Evolutionary conservation across 1,284 basidiomycete species (phyloP), one percentile per base, ranked within the genome.

Genomic region (Puccinia triticina): DNA sequence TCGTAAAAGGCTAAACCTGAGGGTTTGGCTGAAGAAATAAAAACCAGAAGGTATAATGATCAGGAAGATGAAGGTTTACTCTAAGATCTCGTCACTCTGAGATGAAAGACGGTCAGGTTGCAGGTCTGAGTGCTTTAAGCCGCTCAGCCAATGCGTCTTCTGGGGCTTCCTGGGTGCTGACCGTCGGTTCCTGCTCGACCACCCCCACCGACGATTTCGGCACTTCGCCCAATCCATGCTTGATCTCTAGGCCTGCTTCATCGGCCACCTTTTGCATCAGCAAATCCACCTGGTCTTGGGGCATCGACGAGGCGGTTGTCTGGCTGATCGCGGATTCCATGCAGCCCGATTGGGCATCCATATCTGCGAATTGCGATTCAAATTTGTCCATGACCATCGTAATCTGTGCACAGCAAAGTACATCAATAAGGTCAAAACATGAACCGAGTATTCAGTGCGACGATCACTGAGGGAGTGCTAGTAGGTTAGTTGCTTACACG

Each of bases 361-460:
- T 91, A 88, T 99, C 97, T 83, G 94, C 90, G 88, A 99, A 98
- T 86, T 99, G 96, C 2, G 91, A 87, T 88, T 99, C 97, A 87
- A 99, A 99, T 89, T 96, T 98, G 89, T 99, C 97, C 97, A 99
- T 99, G 23, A 99, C 95, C 83, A 94, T 88, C 16, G 97, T 96
- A 88, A 99, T 99, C 96, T 98, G 85, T 14, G 29, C 23, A 18
- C n/a, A 29, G n/a, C 37, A 40, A 43, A 12, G 37, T 37, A 10
- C 5, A 57, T 57, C 55, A 26, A 26, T 4, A 21, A 8, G 7
- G 14, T 46, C 43, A 46, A 46, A n/a, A n/a, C n/a, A n/a, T n/a
- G n/a, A n/a, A n/a, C n/a, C n/a, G n/a, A n/a, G n/a, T n/a, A n/a
- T n/a, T n/a, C n/a, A n/a, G n/a, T n/a, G n/a, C n/a, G n/a, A n/a